phyloP scores from a whole-genome alignment of 73 alveolate species.

The Tetrahymena malaccensis region DNA sequence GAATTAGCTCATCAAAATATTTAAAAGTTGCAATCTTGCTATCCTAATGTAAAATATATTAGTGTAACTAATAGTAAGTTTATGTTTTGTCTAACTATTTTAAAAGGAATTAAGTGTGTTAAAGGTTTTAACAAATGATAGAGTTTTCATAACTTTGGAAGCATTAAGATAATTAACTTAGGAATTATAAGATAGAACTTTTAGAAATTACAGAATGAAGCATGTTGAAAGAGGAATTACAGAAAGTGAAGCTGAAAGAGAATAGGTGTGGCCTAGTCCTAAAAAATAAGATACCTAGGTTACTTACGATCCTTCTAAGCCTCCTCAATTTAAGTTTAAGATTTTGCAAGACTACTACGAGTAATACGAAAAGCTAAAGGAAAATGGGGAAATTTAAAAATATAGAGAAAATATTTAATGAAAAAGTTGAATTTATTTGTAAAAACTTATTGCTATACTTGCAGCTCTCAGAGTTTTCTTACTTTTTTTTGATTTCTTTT shows the following conservation, averaged over 20 bases:
- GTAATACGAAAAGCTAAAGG: not conserved
- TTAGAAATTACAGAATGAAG: not conserved
- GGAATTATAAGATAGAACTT: not conserved
- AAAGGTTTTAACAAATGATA: slow-evolving; percentile 28
- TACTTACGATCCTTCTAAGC: not conserved
- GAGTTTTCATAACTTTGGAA: slow-evolving; percentile 36
- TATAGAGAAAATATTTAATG: not conserved
- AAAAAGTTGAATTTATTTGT: not conserved
- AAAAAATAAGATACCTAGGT: not conserved
- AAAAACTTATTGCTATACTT: not conserved
- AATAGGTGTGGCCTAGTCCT: not conserved
- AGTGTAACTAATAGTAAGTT: not conserved
- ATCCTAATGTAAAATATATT: not conserved
- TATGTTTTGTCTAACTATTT: no score
- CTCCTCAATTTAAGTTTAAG: not conserved
- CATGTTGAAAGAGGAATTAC: not conserved
- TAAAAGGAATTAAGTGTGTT: slow-evolving; percentile 26
- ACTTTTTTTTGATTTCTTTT: not conserved
- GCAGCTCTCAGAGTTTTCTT: no score
- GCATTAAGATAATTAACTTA: slow-evolving; percentile 30
- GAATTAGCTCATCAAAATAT: slow-evolving; percentile 28
- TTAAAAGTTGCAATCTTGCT: not conserved
- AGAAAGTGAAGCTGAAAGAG: not conserved
- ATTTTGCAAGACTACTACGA: not conserved
- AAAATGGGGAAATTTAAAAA: not conserved